Percentiles rank a stretch among this genome's conserved stretches.
Evolutionary conservation across 306 rosid genomes (phyloP).

Genomic region (Vigna radiata): DNA sequence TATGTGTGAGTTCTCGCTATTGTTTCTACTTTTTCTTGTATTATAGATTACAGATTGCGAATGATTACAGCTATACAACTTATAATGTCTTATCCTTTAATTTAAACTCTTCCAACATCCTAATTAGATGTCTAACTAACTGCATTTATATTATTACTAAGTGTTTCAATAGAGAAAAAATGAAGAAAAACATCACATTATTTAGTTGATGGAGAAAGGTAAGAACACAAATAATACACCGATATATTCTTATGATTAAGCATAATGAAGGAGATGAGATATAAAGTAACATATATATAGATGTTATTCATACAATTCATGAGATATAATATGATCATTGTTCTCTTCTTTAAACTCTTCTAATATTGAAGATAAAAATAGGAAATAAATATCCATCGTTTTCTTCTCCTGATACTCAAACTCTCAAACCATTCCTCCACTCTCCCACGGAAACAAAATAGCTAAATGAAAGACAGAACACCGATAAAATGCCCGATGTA

Average conservation of each 20-base stretch:
- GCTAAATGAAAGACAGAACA: background rate
- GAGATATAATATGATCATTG: background rate
- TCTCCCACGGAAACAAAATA: background rate
- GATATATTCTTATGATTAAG: too few species aligned
- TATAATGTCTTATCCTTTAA: background rate
- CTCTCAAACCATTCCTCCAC: background rate
- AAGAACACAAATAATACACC: too few species aligned
- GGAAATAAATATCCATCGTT: background rate
- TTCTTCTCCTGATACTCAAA: background rate
- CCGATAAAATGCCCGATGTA: background rate
- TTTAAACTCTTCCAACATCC: slow-evolving; percentile 1
- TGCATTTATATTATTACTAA: background rate
- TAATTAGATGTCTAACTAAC: background rate
- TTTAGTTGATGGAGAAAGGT: too few species aligned
- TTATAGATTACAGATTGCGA: slow-evolving; percentile 29
- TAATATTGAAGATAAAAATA: too few species aligned
- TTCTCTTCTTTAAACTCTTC: background rate
- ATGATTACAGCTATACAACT: background rate
- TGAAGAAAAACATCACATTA: too few species aligned
- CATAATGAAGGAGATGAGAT: too few species aligned
- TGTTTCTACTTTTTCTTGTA: background rate
- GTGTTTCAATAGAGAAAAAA: too few species aligned
- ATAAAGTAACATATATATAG: too few species aligned
- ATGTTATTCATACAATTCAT: too few species aligned
- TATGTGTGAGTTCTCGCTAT: background rate